phyloP scores from a whole-genome alignment of 345 rosid genomes.

The Acer campestre region DNA sequence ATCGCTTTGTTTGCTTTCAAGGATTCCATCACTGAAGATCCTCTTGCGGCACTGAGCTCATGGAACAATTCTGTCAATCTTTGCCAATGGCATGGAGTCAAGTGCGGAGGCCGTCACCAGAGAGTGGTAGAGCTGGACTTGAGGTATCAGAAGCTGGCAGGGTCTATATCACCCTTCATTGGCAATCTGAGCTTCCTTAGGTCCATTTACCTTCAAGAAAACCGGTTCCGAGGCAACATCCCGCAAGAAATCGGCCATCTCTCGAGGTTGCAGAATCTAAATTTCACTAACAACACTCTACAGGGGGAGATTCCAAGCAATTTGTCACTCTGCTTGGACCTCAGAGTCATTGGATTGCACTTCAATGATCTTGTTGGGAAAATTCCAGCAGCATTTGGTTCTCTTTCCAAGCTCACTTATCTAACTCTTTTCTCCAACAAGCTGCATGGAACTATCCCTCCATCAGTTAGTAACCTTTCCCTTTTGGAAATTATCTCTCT shows the following conservation, averaged over 20 bases:
- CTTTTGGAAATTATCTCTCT: neutral
- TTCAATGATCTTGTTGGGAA: neutral
- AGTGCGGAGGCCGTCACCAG: neutral
- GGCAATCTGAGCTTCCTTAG: too few relatives aligned
- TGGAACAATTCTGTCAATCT: too few relatives aligned
- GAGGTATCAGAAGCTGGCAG: neutral
- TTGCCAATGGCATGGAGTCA: too few relatives aligned
- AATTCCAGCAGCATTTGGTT: conserved; percentile 16
- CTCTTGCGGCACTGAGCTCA: too few relatives aligned
- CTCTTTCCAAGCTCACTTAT: conserved; percentile 7
- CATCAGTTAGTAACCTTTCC: conserved; percentile 19
- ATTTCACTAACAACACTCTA: neutral
- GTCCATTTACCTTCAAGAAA: too few relatives aligned
- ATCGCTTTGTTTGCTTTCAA: too few relatives aligned
- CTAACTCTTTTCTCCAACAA: too few relatives aligned
- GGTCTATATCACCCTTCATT: conserved; percentile 12
- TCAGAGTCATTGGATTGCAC: neutral
- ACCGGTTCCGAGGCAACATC: conserved; percentile 2
- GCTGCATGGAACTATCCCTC: neutral
- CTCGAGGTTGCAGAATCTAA: neutral
- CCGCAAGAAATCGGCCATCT: neutral
- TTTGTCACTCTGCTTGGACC: neutral
- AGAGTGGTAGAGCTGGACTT: conserved; percentile 6
- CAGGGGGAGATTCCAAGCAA: conserved; percentile 14
- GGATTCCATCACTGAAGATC: too few relatives aligned